These are phyloP conservation scores for Trichoderma asperelloides DNA, from an alignment of 495 filamentous ascomycete genomes.

Conservation along the genomic window DNA sequence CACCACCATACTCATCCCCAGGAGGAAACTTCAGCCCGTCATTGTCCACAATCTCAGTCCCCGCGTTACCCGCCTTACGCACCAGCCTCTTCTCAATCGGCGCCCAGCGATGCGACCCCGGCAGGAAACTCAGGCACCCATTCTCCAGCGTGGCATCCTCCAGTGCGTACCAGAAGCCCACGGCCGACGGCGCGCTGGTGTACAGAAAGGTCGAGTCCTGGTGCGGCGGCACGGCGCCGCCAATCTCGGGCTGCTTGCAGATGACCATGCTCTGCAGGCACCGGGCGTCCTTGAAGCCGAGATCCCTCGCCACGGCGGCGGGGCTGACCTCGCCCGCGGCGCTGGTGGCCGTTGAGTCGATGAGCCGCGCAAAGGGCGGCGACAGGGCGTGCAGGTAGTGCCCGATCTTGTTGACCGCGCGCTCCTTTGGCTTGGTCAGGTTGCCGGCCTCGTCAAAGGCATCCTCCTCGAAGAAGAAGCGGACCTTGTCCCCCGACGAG, in stretches of 20 bases:
- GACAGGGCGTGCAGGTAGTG: slow-evolving; percentile 77
- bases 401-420: slow-evolving; percentile 93
- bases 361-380: slow-evolving; percentile 57
- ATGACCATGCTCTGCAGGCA: slow-evolving; percentile 92
- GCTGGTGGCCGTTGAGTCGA: slow-evolving; percentile 18
- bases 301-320: slow-evolving; percentile 55
- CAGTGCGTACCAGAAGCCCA: slow-evolving; percentile 92
- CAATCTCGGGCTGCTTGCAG: slow-evolving; percentile 95
- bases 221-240: slow-evolving; percentile 76
- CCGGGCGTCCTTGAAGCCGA: slow-evolving; percentile 66
- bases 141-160: slow-evolving; percentile 82
- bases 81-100: slow-evolving; percentile 66
- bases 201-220: slow-evolving; percentile 91
- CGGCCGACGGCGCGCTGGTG: slow-evolving; percentile 79
- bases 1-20: slow-evolving; percentile 32
- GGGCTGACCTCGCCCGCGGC: slow-evolving; percentile 22
- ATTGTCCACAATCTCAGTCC: slow-evolving; percentile 45
- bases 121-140: slow-evolving; percentile 77
- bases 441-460: slow-evolving; percentile 51
- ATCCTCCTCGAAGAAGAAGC: slow-evolving; percentile 95
- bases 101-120: slow-evolving; percentile 63
- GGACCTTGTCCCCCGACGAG: slow-evolving; percentile 74
- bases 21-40: slow-evolving; percentile 30
- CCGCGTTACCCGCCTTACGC: slow-evolving; percentile 40
- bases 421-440: slow-evolving; percentile 66